A percentile compares a stretch with the other conserved stretches of the same genome.
Evolutionary conservation across 2,329 filamentous ascomycete genomes (phyloP).

Genomic region (Coniella lustricola): DNA sequence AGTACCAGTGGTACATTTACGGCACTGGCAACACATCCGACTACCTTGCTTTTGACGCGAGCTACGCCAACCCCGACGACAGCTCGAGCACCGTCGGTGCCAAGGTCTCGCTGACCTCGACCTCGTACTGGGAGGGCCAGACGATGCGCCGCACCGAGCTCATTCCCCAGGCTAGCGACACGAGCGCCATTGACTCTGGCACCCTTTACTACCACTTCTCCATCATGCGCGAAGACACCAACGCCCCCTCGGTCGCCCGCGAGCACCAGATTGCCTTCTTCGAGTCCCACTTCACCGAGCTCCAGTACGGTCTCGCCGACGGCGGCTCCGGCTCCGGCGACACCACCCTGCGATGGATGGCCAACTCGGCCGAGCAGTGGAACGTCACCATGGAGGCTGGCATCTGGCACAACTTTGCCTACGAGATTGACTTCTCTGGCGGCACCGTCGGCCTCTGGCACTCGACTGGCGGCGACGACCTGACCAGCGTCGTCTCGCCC

Average conservation of each 20-base stretch:
- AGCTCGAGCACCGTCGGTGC: slow-evolving; percentile 50
- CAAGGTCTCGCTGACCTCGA: slow-evolving; percentile 54
- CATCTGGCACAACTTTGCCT: slow-evolving; percentile 65
- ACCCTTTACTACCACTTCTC: slow-evolving; percentile 64
- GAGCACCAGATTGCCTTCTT: slow-evolving; percentile 57
- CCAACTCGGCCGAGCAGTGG: slow-evolving; percentile 51
- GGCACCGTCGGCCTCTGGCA: slow-evolving; percentile 59
- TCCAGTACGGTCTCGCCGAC: slow-evolving; percentile 55
- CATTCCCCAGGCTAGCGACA: slow-evolving; percentile 51
- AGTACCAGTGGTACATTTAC: slow-evolving; percentile 69
- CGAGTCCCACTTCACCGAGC: slow-evolving; percentile 63
- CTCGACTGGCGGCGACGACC: slow-evolving; percentile 49
- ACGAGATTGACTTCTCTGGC: slow-evolving; percentile 59
- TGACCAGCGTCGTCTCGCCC: slow-evolving; percentile 50
- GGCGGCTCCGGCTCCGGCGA: slow-evolving; percentile 32
- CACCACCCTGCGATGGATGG: slow-evolving; percentile 53
- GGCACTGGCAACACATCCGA: slow-evolving; percentile 43
- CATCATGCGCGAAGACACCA: slow-evolving; percentile 46
- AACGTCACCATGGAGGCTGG: slow-evolving; percentile 48
- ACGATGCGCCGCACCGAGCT: slow-evolving; percentile 63
- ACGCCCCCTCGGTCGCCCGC: slow-evolving; percentile 49
- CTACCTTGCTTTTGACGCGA: slow-evolving; percentile 52
- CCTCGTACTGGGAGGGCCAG: slow-evolving; percentile 61
- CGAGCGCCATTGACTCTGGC: slow-evolving; percentile 52
- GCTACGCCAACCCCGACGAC: slow-evolving; percentile 56